Conservation (phyloP, 2,329 filamentous ascomycete genomes). For the Verticillium isaacii region DNA sequence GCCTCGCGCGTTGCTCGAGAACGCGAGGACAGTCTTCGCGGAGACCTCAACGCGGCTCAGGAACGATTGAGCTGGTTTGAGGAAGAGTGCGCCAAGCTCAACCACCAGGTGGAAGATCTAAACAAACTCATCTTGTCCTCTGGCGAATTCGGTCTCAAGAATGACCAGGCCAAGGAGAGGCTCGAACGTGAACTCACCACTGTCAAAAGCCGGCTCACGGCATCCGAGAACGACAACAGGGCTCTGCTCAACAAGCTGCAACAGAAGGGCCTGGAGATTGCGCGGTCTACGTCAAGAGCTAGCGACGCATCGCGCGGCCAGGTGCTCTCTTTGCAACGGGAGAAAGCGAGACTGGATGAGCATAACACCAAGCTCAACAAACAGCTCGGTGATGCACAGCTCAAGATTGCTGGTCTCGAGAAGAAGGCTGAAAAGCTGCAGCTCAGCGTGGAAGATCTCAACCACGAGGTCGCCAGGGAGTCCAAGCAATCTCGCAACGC, state of each 20-base stretch:
- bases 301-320: conserved; percentile 79
- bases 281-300: conserved; percentile 79
- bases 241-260: conserved; percentile 95
- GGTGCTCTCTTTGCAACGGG: conserved; percentile 69
- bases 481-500: conserved; percentile 86
- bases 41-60: conserved; percentile 76
- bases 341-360: conserved; percentile 80
- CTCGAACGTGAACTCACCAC: conserved; percentile 88
- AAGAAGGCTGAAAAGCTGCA: conserved; percentile 94
- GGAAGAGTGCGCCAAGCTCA: conserved; percentile 70
- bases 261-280: conserved; percentile 95
- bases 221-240: conserved; percentile 94
- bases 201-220: conserved; percentile 80
- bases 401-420: conserved; percentile 77
- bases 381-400: conserved; percentile 79
- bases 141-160: conserved; percentile 81
- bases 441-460: conserved; percentile 83
- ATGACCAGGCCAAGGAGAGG: conserved; percentile 91
- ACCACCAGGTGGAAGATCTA: conserved; percentile 76
- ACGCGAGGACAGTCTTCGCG: conserved; percentile 69
- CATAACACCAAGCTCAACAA: conserved; percentile 75
- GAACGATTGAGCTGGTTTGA: conserved; percentile 75
- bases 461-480: conserved; percentile 85
- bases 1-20: conserved; percentile 76
- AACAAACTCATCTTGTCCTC: conserved; percentile 85